Percentiles rank a stretch among this genome's conserved stretches.
Conservation (phyloP, 495 filamentous ascomycete species). For the Pyrenopolyporus hunteri region DNA sequence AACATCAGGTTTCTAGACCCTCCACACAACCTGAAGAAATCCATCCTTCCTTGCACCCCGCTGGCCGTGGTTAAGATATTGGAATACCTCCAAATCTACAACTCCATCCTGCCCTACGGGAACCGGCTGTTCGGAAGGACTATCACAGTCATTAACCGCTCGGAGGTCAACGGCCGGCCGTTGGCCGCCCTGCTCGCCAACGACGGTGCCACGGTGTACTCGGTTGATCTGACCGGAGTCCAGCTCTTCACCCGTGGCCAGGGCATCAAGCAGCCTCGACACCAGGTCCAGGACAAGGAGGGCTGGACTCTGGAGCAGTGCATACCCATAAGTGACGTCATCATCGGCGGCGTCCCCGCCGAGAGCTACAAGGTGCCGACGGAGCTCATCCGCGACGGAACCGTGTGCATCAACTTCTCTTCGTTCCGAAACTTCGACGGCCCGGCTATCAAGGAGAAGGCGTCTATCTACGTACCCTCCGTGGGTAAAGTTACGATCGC, state of each 20-base stretch:
- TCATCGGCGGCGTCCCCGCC: conserved; percentile 91
- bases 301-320: conserved; percentile 78
- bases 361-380: conserved; percentile 87
- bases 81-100: conserved; percentile 94
- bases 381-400: conserved; percentile 80
- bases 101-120: conserved; percentile 91
- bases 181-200: conserved; percentile 95
- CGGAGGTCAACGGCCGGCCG: conserved; percentile 92
- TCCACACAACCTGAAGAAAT: conserved; percentile 77
- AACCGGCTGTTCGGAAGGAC: conserved; percentile 90
- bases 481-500: conserved; percentile 98
- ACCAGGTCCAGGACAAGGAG: conserved; percentile 81
- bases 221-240: conserved; percentile 89
- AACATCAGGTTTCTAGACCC: conserved; percentile 93
- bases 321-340: conserved; percentile 85
- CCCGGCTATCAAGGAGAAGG: conserved; percentile 85
- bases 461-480: conserved; percentile 94
- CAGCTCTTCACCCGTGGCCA: conserved; percentile 88
- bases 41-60: conserved; percentile 92
- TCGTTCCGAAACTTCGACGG: conserved; percentile 91
- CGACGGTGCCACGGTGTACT: conserved; percentile 94
- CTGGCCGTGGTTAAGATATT: conserved; percentile 95
- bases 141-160: conserved; percentile 93
- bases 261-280: conserved; percentile 78
- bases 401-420: conserved; percentile 96